phyloP scores from a whole-genome alignment of 73 alveolate species.

The Tetrahymena malaccensis region DNA sequence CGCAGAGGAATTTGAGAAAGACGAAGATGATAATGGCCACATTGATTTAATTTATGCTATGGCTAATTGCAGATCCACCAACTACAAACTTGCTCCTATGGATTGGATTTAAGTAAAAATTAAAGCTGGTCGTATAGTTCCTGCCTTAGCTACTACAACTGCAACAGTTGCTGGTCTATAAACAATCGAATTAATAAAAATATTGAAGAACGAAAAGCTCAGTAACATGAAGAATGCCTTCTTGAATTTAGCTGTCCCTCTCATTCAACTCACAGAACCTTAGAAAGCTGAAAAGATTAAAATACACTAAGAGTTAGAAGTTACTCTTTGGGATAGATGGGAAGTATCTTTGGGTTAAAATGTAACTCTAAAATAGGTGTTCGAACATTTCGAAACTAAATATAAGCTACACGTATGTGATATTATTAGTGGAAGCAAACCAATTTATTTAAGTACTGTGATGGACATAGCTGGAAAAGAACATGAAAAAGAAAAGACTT shows the following conservation, averaged over 20 bases:
- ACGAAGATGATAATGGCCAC: slow-evolving; percentile 86
- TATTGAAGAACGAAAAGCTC: slow-evolving; percentile 6
- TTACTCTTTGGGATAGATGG: slow-evolving; percentile 48
- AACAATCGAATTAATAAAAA: slow-evolving; percentile 79
- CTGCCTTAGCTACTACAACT: slow-evolving; percentile 96
- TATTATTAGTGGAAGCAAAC: slow-evolving; percentile 1
- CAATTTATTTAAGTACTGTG: slow-evolving; percentile 2
- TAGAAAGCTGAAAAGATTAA: background rate
- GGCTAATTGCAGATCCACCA: slow-evolving; percentile 81
- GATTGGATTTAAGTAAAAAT: slow-evolving; percentile 95
- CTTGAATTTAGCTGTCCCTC: slow-evolving; percentile 33
- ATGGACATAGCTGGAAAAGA: background rate
- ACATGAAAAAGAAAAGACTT: slow-evolving; percentile 1
- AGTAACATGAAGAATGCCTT: slow-evolving; percentile 36
- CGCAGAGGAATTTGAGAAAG: slow-evolving; percentile 89
- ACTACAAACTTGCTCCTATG: slow-evolving; percentile 79
- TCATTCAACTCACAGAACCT: slow-evolving; percentile 28
- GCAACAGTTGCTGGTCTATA: slow-evolving; percentile 92
- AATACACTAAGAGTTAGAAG: slow-evolving; percentile 6
- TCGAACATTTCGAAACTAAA: slow-evolving; percentile 1
- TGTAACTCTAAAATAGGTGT: slow-evolving; percentile 4
- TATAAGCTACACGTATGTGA: slow-evolving; percentile 4
- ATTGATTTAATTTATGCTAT: slow-evolving; percentile 88
- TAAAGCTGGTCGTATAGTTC: slow-evolving; percentile 95
- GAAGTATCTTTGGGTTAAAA: slow-evolving; percentile 20